Evolutionary conservation across 768 basidiomycete species (phyloP).

Genomic region (Tricholoma sp.): DNA sequence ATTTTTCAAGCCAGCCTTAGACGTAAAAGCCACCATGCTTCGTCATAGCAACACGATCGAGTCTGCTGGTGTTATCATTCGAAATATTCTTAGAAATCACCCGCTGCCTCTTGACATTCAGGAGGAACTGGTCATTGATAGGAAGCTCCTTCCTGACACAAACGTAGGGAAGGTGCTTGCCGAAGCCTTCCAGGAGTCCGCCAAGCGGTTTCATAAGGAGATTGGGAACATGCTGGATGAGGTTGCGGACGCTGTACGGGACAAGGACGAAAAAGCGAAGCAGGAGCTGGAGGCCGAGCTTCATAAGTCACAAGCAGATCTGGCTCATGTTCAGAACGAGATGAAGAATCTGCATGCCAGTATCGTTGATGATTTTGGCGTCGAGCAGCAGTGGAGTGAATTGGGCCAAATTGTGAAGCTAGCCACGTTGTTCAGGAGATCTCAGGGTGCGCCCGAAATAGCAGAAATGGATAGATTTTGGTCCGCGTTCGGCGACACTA

Average conservation of each 20-base stretch:
- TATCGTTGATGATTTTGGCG: background rate
- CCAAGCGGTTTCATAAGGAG: no score
- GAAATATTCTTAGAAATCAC: conserved; percentile 3
- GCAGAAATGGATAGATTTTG: background rate
- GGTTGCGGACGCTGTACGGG: no score
- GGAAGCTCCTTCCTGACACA: conserved; percentile 85
- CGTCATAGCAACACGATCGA: conserved; percentile 12
- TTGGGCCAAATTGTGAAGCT: background rate
- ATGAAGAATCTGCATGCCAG: no score
- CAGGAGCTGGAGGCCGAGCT: no score
- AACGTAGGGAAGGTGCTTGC: conserved; percentile 25
- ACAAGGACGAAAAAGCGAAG: no score
- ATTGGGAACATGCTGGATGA: no score
- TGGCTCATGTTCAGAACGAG: no score
- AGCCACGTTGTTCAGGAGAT: background rate
- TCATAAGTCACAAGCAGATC: no score
- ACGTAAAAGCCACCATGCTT: conserved; percentile 1
- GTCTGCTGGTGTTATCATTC: conserved; percentile 14
- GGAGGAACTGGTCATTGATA: conserved; percentile 72
- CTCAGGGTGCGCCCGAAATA: background rate
- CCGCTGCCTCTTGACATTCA: background rate
- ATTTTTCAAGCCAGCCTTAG: conserved; percentile 12
- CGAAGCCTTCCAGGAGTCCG: no score
- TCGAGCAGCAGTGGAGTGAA: background rate
- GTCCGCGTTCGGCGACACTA: background rate